phyloP scores from a whole-genome alignment of 192 early-diverging fungal species.

The Allomyces javanicus region DNA sequence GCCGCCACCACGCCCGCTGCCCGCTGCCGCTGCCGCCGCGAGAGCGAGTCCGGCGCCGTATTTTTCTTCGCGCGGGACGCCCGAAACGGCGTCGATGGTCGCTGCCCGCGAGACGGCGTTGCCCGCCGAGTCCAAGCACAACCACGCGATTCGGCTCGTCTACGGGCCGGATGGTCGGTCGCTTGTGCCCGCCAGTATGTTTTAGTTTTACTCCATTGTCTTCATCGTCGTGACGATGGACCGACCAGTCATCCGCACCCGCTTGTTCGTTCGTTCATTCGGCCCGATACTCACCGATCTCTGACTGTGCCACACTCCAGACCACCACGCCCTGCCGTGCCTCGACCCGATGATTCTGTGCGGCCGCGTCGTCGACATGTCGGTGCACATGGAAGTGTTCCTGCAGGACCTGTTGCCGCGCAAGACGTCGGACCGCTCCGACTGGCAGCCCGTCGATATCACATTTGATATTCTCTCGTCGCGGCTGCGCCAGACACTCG shows the following conservation, averaged over 20 bases:
- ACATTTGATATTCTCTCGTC: neutral
- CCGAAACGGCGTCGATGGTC: no score
- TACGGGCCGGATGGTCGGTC: neutral
- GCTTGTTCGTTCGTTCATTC: no score
- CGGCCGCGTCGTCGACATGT: neutral
- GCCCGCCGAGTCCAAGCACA: neutral
- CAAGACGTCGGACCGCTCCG: neutral
- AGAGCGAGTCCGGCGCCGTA: no score
- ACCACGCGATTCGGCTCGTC: neutral
- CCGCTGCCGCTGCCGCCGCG: no score
- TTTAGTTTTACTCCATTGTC: no score
- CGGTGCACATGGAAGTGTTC: neutral
- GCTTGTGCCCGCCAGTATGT: neutral
- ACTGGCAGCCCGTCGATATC: neutral
- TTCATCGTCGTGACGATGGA: no score
- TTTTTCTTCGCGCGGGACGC: no score
- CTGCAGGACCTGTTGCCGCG: neutral
- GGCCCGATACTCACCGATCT: no score
- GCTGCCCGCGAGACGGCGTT: no score
- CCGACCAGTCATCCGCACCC: no score
- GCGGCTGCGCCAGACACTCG: neutral
- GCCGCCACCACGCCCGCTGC: no score
- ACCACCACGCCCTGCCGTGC: neutral
- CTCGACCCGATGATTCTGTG: neutral
- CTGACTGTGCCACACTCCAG: neutral